Percentiles rank a stretch among this genome's conserved stretches.
Conservation (phyloP, 345 rosid species). For the Microcos paniculata region DNA sequence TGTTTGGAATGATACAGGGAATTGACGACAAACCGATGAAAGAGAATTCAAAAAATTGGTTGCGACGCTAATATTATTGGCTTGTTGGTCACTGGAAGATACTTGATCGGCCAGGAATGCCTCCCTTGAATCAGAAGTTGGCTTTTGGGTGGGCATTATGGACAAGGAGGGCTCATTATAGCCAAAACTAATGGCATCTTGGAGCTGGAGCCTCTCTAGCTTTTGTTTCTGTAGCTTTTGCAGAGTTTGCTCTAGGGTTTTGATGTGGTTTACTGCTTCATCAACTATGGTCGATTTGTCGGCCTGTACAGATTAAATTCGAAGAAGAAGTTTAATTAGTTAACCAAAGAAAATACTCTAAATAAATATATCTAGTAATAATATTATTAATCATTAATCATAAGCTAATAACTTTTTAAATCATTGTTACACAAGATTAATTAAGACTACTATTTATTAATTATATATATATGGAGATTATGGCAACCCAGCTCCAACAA, state of each 20-base stretch:
- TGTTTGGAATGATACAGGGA: constrained; percentile 46
- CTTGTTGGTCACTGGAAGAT: constrained; percentile 17
- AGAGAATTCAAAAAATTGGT: constrained; percentile 23
- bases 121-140: background rate
- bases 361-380: too few species aligned
- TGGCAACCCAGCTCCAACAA: background rate
- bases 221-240: constrained; percentile 40
- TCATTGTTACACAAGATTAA: too few species aligned
- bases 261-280: constrained; percentile 49
- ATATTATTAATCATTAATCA: too few species aligned
- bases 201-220: constrained; percentile 50
- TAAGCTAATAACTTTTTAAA: background rate
- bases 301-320: constrained; percentile 26
- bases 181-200: constrained; percentile 18
- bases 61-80: background rate
- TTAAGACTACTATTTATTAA: too few species aligned
- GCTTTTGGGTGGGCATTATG: constrained; percentile 28
- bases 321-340: too few species aligned
- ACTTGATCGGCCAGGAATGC: constrained; percentile 50
- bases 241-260: constrained; percentile 42
- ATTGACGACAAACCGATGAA: background rate
- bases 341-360: too few species aligned
- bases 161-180: constrained; percentile 25
- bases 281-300: constrained; percentile 58
- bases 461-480: background rate